Conservation (phyloP, 139 green algal species). For the Chlamydomonas schloesseri region DNA sequence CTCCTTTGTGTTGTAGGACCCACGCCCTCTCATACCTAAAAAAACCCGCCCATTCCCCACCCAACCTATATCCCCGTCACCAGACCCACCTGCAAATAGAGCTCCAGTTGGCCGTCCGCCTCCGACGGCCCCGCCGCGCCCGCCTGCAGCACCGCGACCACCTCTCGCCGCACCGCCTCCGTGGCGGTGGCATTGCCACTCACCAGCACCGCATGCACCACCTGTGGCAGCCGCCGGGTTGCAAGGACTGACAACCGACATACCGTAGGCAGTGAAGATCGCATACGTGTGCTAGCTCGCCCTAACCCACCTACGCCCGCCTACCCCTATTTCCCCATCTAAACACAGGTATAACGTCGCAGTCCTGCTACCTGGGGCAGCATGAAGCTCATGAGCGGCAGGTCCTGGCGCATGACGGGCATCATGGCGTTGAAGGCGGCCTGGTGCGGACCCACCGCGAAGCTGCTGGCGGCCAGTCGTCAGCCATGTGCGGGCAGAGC, state of each 20-base stretch:
- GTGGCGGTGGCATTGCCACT: not conserved
- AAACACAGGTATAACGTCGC: too few species aligned
- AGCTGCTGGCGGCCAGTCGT: not conserved
- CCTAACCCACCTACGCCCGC: too few species aligned
- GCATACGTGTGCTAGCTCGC: too few species aligned
- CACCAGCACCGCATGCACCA: slow-evolving; percentile 31
- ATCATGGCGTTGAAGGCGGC: slow-evolving; percentile 74
- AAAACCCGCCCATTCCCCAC: too few species aligned
- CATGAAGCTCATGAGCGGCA: slow-evolving; percentile 84
- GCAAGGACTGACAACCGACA: too few species aligned
- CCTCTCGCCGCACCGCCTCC: slow-evolving; percentile 40
- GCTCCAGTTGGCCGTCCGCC: slow-evolving; percentile 63
- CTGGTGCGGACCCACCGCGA: slow-evolving; percentile 42
- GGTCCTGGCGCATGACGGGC: slow-evolving; percentile 78
- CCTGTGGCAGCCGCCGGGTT: not conserved
- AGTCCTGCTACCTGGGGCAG: slow-evolving; percentile 80
- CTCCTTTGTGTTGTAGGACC: too few species aligned
- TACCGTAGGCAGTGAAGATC: not conserved
- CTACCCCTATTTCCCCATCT: not conserved
- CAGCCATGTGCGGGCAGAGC: too few species aligned
- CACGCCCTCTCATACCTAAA: too few species aligned
- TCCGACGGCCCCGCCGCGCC: slow-evolving; percentile 13
- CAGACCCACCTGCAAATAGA: slow-evolving; percentile 55
- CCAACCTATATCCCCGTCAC: too few species aligned
- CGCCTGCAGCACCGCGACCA: slow-evolving; percentile 52